Evolutionary conservation across 2,329 filamentous ascomycete genomes (phyloP).

Genomic region (Dothiorella sarmentorum): DNA sequence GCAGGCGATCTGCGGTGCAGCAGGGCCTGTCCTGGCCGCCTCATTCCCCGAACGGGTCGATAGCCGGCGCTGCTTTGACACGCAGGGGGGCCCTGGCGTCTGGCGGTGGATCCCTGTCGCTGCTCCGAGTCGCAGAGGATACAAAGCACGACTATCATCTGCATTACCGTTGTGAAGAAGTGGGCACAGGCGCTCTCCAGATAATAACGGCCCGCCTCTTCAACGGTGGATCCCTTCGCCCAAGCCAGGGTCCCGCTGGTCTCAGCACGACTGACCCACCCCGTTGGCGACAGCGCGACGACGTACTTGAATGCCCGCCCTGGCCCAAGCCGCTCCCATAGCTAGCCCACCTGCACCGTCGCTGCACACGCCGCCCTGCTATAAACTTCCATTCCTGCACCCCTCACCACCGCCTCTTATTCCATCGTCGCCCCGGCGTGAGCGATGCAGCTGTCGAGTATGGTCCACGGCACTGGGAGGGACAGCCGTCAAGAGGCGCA

Average conservation of each 20-base stretch:
- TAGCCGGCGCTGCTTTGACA: constrained; percentile 28
- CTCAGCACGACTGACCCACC: constrained; percentile 31
- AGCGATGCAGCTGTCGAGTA: constrained; percentile 42
- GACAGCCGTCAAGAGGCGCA: constrained; percentile 33
- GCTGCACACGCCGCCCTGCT: constrained; percentile 8
- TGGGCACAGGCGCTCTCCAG: constrained; percentile 23
- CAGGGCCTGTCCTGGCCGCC: constrained; percentile 37
- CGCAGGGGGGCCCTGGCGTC: constrained; percentile 18
- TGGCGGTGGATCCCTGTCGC: constrained; percentile 19
- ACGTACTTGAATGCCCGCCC: constrained; percentile 35
- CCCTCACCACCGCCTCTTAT: constrained; percentile 15
- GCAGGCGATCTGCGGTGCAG: constrained; percentile 40
- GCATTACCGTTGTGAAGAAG: constrained; percentile 41
- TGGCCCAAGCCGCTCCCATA: constrained; percentile 17
- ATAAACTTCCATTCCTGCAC: constrained; percentile 22
- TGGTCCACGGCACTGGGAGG: constrained; percentile 42
- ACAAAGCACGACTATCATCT: constrained; percentile 28
- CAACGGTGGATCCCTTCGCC: constrained; percentile 20
- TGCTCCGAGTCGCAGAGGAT: constrained; percentile 19
- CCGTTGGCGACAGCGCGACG: constrained; percentile 28
- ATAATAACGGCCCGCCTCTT: constrained; percentile 23
- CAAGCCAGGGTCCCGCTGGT: constrained; percentile 25
- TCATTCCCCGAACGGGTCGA: constrained; percentile 38
- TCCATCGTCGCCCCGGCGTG: constrained; percentile 19
- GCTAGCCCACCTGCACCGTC: constrained; percentile 13